Evolutionary conservation across 2,329 filamentous ascomycete species (phyloP).

Genomic region (Daldinia eschscholtzii): DNA sequence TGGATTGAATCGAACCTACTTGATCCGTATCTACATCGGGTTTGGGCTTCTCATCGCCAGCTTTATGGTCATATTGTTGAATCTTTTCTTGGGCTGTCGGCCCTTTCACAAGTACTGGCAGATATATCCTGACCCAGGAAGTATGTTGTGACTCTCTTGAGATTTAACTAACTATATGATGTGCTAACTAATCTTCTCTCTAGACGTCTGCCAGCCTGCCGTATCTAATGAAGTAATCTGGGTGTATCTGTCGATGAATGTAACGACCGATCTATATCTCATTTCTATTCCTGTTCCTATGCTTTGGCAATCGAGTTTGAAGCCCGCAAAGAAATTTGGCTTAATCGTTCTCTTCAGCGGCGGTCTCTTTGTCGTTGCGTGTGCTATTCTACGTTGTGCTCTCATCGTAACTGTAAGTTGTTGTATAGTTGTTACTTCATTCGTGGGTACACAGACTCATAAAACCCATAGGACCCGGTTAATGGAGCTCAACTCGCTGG

Average conservation of each 20-base stretch:
- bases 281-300: constrained; percentile 70
- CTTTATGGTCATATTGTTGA: constrained; percentile 60
- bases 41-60: constrained; percentile 60
- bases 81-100: constrained; percentile 62
- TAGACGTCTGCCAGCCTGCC: constrained; percentile 61
- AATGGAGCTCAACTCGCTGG: constrained; percentile 58
- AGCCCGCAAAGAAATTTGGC: constrained; percentile 54
- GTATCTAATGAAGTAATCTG: constrained; percentile 62
- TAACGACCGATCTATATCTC: constrained; percentile 70
- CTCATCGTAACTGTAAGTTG: constrained; percentile 54
- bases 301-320: constrained; percentile 56
- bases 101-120: constrained; percentile 66
- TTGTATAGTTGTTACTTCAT: constrained; percentile 1
- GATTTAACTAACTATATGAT: constrained; percentile 23
- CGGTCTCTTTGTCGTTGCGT: constrained; percentile 58
- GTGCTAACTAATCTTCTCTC: constrained; percentile 39
- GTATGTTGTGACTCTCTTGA: constrained; percentile 51
- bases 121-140: constrained; percentile 66
- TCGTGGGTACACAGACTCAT: constrained; percentile 9
- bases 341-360: constrained; percentile 55
- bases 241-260: constrained; percentile 64
- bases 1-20: constrained; percentile 57
- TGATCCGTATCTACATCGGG: constrained; percentile 60
- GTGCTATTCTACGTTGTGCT: constrained; percentile 55
- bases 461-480: constrained; percentile 53